phyloP scores from a whole-genome alignment of 2,329 filamentous ascomycete genomes.

The Colletotrichum endophyticum region DNA sequence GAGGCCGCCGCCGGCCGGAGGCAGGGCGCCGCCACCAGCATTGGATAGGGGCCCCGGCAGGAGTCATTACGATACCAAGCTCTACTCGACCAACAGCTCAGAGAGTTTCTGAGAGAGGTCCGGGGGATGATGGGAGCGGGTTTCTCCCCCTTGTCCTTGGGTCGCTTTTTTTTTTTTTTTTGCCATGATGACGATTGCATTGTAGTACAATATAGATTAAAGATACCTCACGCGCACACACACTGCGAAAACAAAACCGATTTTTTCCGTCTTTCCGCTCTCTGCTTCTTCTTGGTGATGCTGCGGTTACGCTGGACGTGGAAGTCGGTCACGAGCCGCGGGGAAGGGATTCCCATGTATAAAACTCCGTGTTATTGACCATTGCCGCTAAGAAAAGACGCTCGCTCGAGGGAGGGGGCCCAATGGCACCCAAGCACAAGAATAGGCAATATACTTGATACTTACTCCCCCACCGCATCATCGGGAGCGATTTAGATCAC shows the following conservation, averaged over 20 bases:
- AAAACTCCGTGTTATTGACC: not conserved
- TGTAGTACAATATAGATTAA: not conserved
- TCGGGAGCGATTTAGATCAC: not conserved
- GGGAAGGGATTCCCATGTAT: not conserved
- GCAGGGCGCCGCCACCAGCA: not conserved
- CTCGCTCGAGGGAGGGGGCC: not conserved
- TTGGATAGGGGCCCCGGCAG: not conserved
- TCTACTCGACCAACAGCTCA: not conserved
- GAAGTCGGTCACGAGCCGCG: not conserved
- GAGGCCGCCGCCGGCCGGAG: not conserved
- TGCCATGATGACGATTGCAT: not conserved
- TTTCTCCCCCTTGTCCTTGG: not conserved
- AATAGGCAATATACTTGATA: not conserved
- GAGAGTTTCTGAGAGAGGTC: not conserved
- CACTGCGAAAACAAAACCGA: not conserved
- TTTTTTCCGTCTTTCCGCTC: not conserved
- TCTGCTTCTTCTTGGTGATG: not conserved
- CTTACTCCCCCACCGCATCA: not conserved
- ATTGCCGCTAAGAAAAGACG: not conserved
- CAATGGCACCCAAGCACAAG: not conserved
- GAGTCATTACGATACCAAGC: not conserved
- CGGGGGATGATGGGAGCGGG: not conserved
- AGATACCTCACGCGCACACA: not conserved
- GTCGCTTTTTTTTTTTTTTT: not conserved
- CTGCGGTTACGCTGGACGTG: not conserved